Base-by-base conservation (phyloP, 176 grass and related monocot genomes). In the Pontederia paniculata region DNA sequence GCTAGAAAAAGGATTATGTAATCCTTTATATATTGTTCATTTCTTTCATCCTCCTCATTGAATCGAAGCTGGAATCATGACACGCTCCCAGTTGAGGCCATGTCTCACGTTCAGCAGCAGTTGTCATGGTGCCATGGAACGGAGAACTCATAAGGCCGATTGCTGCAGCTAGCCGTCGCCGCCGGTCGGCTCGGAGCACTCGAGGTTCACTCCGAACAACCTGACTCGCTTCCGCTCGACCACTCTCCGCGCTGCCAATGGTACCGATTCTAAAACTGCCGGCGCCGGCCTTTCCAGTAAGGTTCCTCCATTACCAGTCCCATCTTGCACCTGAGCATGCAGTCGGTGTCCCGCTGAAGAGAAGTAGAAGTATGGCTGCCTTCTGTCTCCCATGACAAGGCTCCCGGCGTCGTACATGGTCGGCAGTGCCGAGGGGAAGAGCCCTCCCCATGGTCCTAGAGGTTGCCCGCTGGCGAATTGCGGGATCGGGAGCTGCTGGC, bases 131-230 rank as follows among this genome's bases (percentile, higher is more conserved):
- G n/a, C 28, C 28, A 37, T 37, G 28, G 5, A 37, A 37, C 7
- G 28, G 3, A 37, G 28, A 37, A 2, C 28, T 37, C 28, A 6
- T 37, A 37, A 37, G 28, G 48, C 48, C 13, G 15, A 17, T 19
- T 8, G 54, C 54, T 11, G 21, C 10, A 22, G 15, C 10, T 56
- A 56, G 6, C 14, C 13, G 54, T 20, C 21, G 54, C 2, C 57
- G 21, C 2, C 55, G 12, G 12, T 9, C 14, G 4, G 13, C n/a
- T 22, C 57, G 10, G 57, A 14, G 23, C 15, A 43, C 13, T 59
- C 57, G 9, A 59, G 57, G 22, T 59, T 59, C 13, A 59, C 57
- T 11, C 57, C 57, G 23, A 59, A 59, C 20, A 59, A 23, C 31
- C 57, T 41, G 42, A 59, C 23, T 42, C 57, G 23, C 31, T 59